phyloP scores from a whole-genome alignment of 2,329 filamentous ascomycete species.

The Rugonectria rugulosa region DNA sequence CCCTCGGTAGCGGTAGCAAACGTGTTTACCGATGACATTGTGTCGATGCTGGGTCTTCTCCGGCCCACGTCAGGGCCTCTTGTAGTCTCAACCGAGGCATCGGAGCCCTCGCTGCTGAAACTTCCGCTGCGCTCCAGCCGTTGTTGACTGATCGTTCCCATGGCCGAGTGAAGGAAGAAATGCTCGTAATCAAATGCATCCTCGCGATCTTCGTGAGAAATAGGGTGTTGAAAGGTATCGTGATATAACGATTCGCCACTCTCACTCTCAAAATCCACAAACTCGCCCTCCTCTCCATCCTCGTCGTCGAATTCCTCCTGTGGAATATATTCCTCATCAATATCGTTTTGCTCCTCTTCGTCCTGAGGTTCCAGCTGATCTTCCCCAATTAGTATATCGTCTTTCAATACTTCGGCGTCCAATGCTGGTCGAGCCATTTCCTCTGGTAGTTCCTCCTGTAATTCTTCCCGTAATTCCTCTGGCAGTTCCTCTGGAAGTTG shows the following conservation, averaged over 20 bases:
- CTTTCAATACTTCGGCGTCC: constrained; percentile 24
- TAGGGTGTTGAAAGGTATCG: constrained; percentile 63
- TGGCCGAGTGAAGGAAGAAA: constrained; percentile 91
- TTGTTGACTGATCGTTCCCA: constrained; percentile 74
- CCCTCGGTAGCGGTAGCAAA: constrained; percentile 66
- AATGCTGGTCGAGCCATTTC: not conserved
- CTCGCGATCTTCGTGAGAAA: constrained; percentile 89
- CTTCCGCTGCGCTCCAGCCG: constrained; percentile 46
- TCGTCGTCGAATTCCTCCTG: constrained; percentile 47
- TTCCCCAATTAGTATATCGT: constrained; percentile 6
- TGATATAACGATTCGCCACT: constrained; percentile 71
- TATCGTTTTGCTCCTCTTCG: constrained; percentile 14
- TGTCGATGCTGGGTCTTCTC: constrained; percentile 58
- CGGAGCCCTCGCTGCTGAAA: constrained; percentile 63
- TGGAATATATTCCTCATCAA: constrained; percentile 25
- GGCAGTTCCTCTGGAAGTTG: constrained; percentile 22
- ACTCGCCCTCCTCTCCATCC: constrained; percentile 46
- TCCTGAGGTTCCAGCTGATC: constrained; percentile 35
- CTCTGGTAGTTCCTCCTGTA: too few species aligned
- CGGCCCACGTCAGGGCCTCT: constrained; percentile 50
- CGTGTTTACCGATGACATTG: constrained; percentile 59
- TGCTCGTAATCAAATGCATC: constrained; percentile 97
- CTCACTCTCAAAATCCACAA: constrained; percentile 62
- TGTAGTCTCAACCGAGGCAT: constrained; percentile 69
- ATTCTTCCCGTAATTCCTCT: not conserved